Evolutionary conservation across 176 grass and related monocot species (phyloP).

Genomic region (Eragrostis curvula): DNA sequence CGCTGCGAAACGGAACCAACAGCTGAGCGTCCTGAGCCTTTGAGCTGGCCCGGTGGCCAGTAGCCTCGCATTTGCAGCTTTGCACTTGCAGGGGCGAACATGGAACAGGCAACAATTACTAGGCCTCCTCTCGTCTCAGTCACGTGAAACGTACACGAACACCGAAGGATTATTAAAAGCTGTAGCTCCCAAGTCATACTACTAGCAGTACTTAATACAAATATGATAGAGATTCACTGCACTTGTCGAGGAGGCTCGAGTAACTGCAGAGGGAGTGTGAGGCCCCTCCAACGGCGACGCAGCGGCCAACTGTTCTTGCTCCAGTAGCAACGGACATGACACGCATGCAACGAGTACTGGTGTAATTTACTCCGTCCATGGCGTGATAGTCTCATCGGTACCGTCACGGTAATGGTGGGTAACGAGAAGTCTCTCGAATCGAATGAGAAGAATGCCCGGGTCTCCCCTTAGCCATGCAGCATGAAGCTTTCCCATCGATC

Average conservation of each 20-base stretch:
- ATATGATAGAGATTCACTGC: not conserved
- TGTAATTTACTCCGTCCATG: not conserved
- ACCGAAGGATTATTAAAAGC: not conserved
- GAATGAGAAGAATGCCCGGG: not conserved
- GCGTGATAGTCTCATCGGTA: not conserved
- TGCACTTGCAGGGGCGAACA: not conserved
- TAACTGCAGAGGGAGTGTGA: not conserved
- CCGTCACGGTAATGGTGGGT: not conserved
- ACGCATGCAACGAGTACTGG: not conserved
- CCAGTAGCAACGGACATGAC: not conserved
- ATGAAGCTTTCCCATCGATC: not conserved
- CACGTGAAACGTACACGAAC: slow-evolving; percentile 40
- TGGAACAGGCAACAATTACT: not conserved
- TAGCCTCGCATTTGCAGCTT: not conserved
- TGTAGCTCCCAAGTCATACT: slow-evolving; percentile 1
- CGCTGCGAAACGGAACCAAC: not conserved
- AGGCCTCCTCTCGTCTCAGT: not conserved
- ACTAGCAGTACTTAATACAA: not conserved
- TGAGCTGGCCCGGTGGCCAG: too few relatives aligned
- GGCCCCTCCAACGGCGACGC: not conserved
- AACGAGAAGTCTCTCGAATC: not conserved
- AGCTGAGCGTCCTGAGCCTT: not conserved
- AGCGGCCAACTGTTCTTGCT: not conserved
- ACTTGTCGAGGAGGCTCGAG: not conserved
- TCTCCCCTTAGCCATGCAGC: too few relatives aligned